These are phyloP conservation scores for Panellus pusillus DNA, from an alignment of 768 basidiomycete genomes.

Conservation along the genomic window DNA sequence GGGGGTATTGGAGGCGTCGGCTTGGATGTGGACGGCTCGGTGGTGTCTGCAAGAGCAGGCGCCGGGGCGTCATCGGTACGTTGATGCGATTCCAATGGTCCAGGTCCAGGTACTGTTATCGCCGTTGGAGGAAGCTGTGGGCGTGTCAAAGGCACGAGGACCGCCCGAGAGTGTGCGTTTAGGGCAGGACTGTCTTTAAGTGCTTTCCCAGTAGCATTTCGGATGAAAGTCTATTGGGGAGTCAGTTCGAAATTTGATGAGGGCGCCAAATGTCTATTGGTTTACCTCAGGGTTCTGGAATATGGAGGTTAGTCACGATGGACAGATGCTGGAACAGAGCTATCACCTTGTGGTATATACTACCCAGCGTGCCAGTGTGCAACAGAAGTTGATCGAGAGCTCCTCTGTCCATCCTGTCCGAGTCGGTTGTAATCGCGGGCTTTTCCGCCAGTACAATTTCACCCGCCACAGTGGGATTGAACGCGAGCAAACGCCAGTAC, in stretches of 20 bases:
- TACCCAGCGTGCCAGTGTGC: slow-evolving; percentile 91
- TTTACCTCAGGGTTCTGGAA: slow-evolving; percentile 74
- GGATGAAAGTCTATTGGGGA: slow-evolving; percentile 78
- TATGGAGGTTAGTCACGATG: background rate
- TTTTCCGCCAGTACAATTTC: slow-evolving; percentile 92
- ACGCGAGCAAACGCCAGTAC: slow-evolving; percentile 97
- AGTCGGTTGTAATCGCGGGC: slow-evolving; percentile 96
- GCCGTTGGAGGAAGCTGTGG: slow-evolving; percentile 44
- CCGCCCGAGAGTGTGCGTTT: slow-evolving; percentile 75
- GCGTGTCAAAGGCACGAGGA: slow-evolving; percentile 62
- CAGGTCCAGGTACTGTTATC: slow-evolving; percentile 62
- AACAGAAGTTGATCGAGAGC: slow-evolving; percentile 92
- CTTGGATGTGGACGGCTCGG: slow-evolving; percentile 27
- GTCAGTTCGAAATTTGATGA: background rate
- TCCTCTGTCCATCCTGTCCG: slow-evolving; percentile 95
- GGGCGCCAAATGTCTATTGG: slow-evolving; percentile 13
- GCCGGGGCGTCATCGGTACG: slow-evolving; percentile 24
- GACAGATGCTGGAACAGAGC: background rate
- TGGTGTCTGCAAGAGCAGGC: slow-evolving; percentile 26
- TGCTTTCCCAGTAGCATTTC: slow-evolving; percentile 81
- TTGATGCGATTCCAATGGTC: slow-evolving; percentile 50
- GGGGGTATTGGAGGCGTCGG: slow-evolving; percentile 35
- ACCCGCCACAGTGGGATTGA: slow-evolving; percentile 84
- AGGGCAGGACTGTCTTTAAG: slow-evolving; percentile 87
- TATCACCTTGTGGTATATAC: slow-evolving; percentile 87